These are phyloP conservation scores for Aureoboletus auriporus DNA, from an alignment of 768 basidiomycete species.

Conservation along the genomic window DNA sequence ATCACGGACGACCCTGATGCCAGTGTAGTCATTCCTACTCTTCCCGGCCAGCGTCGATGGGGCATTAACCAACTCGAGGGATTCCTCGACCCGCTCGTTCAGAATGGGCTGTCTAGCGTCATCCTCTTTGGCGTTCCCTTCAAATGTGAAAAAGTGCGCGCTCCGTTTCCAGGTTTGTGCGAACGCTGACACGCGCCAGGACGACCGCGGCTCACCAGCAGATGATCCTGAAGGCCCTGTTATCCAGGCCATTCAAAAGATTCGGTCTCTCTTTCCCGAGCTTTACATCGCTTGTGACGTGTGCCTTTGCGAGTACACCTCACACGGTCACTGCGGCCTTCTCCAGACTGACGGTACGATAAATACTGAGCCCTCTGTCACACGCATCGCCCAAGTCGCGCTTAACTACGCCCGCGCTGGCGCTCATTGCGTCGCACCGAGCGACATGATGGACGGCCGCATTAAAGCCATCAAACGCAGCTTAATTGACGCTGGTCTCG, in stretches of 20 bases:
- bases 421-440: constrained; percentile 97
- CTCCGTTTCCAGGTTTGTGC: neutral
- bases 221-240: constrained; percentile 91
- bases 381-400: constrained; percentile 90
- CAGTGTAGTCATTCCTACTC: constrained; percentile 64
- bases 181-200: constrained; percentile 42
- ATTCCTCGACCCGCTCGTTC: constrained; percentile 83
- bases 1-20: constrained; percentile 93
- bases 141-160: constrained; percentile 65
- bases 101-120: constrained; percentile 87
- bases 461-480: constrained; percentile 84
- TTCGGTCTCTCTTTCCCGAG: constrained; percentile 73
- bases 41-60: constrained; percentile 92
- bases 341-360: constrained; percentile 74
- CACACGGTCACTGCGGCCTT: constrained; percentile 94
- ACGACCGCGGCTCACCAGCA: constrained; percentile 77
- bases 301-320: constrained; percentile 99
- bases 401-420: constrained; percentile 90
- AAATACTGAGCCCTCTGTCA: constrained; percentile 70
- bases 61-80: constrained; percentile 88
- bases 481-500: constrained; percentile 78
- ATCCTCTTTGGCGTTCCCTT: constrained; percentile 94
- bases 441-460: constrained; percentile 99
- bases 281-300: constrained; percentile 93
- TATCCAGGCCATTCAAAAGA: constrained; percentile 82